Percentiles rank a stretch among this genome's conserved stretches.
These are phyloP conservation scores for Diaporthe sp. DNA, from an alignment of 2,329 filamentous ascomycete species.

Conservation along the genomic window DNA sequence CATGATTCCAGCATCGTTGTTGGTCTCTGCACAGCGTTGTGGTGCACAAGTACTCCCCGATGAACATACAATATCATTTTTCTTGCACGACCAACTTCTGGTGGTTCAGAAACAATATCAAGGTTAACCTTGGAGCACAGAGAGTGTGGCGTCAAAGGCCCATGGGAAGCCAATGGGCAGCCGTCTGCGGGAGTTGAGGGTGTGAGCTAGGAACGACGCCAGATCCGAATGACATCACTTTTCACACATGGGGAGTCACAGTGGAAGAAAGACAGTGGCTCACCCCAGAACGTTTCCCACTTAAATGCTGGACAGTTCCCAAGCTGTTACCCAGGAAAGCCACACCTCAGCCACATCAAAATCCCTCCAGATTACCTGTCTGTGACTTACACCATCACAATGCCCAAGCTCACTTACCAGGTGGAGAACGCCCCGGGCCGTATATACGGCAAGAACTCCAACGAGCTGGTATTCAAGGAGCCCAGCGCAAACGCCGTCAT, in stretches of 20 bases:
- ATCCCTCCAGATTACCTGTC: neutral
- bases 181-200: neutral
- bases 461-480: conserved; percentile 42
- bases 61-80: neutral
- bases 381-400: no score
- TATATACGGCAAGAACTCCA: conserved; percentile 40
- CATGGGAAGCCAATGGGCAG: neutral
- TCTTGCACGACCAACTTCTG: neutral
- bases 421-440: conserved; percentile 38
- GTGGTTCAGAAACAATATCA: no score
- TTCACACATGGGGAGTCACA: neutral
- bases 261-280: neutral
- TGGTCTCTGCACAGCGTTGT: neutral
- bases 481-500: conserved; percentile 37
- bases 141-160: neutral
- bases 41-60: neutral
- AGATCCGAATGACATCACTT: conserved; percentile 24
- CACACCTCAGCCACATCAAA: conserved; percentile 16
- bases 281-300: neutral
- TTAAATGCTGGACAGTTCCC: neutral
- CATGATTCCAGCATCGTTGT: neutral
- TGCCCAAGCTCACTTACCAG: conserved; percentile 36
- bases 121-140: neutral
- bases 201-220: conserved; percentile 21
- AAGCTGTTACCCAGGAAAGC: neutral